These are phyloP conservation scores for Orbilia javanica DNA, from an alignment of 2,329 filamentous ascomycete species.

Conservation along the genomic window DNA sequence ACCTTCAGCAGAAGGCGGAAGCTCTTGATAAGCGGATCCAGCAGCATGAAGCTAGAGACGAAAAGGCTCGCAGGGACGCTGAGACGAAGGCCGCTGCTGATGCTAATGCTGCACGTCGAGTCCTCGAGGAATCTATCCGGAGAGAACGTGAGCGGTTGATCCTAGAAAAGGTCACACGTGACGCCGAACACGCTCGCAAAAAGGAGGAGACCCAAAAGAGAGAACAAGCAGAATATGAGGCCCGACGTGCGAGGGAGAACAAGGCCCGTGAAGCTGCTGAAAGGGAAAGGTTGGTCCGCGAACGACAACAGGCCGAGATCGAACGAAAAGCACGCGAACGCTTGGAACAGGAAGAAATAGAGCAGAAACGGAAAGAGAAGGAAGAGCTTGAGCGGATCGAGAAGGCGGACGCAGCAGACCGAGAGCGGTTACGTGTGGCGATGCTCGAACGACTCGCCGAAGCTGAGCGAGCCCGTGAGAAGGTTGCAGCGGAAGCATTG, in stretches of 20 bases:
- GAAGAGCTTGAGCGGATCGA: constrained; percentile 69
- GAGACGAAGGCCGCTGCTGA: constrained; percentile 42
- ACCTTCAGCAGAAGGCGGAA: constrained; percentile 43
- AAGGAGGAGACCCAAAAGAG: constrained; percentile 33
- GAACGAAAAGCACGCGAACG: constrained; percentile 88
- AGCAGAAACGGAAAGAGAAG: constrained; percentile 66
- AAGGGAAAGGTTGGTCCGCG: constrained; percentile 73
- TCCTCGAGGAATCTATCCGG: constrained; percentile 54
- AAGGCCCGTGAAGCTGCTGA: constrained; percentile 72
- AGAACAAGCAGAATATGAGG: constrained; percentile 43
- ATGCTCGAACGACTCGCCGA: constrained; percentile 54
- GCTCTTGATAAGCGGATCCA: constrained; percentile 53
- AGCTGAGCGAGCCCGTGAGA: constrained; percentile 72
- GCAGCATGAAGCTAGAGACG: constrained; percentile 50
- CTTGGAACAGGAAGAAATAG: constrained; percentile 68
- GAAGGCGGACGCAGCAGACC: constrained; percentile 64
- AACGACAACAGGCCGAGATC: constrained; percentile 82
- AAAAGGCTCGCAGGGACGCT: constrained; percentile 46
- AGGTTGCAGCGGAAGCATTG: constrained; percentile 89
- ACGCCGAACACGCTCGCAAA: constrained; percentile 44
- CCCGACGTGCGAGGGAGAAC: constrained; percentile 37
- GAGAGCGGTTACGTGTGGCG: constrained; percentile 40
- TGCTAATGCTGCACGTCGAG: constrained; percentile 36
- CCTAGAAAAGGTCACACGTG: constrained; percentile 46
- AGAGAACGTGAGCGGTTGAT: constrained; percentile 53